Conservation (phyloP, 2,329 filamentous ascomycete genomes). For the Pseudogymnoascus pannorum region DNA sequence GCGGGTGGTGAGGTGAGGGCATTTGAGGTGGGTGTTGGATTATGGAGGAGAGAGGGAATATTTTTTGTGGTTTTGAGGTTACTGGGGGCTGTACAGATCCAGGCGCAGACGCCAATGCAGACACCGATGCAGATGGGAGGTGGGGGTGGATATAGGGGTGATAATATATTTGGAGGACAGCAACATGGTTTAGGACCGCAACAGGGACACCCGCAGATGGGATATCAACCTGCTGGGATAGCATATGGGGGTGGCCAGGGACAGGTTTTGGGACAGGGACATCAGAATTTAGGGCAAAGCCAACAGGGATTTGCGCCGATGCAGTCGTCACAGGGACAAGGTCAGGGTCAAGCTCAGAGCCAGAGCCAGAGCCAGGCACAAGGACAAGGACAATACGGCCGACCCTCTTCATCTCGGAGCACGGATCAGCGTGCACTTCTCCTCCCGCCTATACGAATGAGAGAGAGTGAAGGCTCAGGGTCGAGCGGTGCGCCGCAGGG, state of each 20-base stretch:
- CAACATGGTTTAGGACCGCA: background rate
- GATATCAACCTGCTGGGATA: background rate
- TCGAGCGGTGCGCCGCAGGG: background rate
- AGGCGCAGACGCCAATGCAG: background rate
- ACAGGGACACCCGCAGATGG: background rate
- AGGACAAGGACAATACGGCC: background rate
- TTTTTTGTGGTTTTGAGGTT: conserved; percentile 50
- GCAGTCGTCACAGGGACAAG: background rate
- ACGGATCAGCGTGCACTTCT: background rate
- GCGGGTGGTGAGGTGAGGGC: conserved; percentile 45
- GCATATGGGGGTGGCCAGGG: background rate
- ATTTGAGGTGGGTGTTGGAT: conserved; percentile 45
- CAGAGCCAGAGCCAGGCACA: background rate
- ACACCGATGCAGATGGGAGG: background rate
- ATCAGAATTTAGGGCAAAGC: background rate
- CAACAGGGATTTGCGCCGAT: background rate
- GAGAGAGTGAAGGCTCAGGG: background rate
- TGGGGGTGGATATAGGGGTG: background rate
- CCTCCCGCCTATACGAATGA: background rate
- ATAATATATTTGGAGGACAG: background rate
- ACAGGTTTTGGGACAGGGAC: background rate
- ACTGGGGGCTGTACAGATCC: background rate
- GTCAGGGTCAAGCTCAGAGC: background rate
- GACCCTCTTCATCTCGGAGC: background rate
- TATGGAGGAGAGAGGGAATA: conserved; percentile 54